Evolutionary conservation across 768 basidiomycete genomes (phyloP), one percentile per base, ranked within the genome.

Genomic region (Russula compacta): DNA sequence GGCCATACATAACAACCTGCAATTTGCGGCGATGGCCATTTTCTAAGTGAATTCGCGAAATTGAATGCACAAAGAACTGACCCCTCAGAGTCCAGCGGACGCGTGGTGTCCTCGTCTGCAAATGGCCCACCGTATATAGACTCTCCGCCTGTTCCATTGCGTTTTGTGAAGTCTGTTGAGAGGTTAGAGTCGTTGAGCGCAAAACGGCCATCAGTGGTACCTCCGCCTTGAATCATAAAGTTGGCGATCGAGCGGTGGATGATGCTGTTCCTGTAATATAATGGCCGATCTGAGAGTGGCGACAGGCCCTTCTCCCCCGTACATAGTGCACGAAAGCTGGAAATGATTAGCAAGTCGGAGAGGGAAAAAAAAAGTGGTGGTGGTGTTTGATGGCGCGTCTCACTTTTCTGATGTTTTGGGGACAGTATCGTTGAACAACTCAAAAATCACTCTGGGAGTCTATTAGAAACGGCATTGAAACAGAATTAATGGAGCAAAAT

Each of bases 381-480:
- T 46, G 35, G 12, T 42, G 43, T 29, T 29, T 29, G 24, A 29
- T 58, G 44, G 15, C 19, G 21, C 24, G 36, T 65, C 78, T 58
- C 68, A 92, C 92, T 94, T 93, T 78, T 92, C 87, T 61, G 76
- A 77, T 11, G 90, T 88, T 74, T 85, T 85, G 4, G 92, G 92
- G 2, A 81, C 82, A 8, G 77, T 73, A 69, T 92, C 86, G 63
- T 74, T 82, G 75, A 80, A 91, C 11, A 95, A 76, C 71, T 94
- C 92, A 55, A 89, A 86, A 54, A 87, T 76, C 44, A 89, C 77
- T 64, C 87, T 89, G 68, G 0, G 53, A 51, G 36, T n/a, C 35
- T 36, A 29, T 64, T 53, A 60, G 62, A 39, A 56, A 29, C 24
- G 24, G 24, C 1, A 29, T 29, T 47, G 56, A 38, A 42, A 60